These are phyloP conservation scores for Colletotrichum ledebouriae DNA, from an alignment of 2,329 filamentous ascomycete genomes.

Conservation along the genomic window DNA sequence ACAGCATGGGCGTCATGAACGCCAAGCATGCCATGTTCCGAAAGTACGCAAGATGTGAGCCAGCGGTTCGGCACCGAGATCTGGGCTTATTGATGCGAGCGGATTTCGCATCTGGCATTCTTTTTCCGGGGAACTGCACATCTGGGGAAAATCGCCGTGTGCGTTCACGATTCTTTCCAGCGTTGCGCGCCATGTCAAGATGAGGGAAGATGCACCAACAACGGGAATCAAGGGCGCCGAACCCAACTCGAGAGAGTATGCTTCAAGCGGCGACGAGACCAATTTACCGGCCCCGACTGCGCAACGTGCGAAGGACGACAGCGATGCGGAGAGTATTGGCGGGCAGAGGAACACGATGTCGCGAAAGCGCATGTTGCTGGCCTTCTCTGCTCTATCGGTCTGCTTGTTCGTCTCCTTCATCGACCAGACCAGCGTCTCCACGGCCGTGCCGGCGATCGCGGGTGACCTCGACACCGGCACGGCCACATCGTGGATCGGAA, in stretches of 20 bases:
- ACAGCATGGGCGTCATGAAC: conserved; percentile 29
- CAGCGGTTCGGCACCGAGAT: conserved; percentile 34
- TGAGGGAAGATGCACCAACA: conserved; percentile 24
- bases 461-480: conserved; percentile 49
- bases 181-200: conserved; percentile 9
- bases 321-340: conserved; percentile 46
- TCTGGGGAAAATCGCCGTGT: neutral
- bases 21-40: neutral
- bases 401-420: conserved; percentile 53
- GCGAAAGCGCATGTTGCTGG: conserved; percentile 49
- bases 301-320: conserved; percentile 23
- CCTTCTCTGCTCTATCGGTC: conserved; percentile 48
- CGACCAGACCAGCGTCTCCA: conserved; percentile 54
- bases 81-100: neutral
- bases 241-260: neutral
- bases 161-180: neutral
- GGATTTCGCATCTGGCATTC: neutral
- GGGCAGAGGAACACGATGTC: conserved; percentile 53
- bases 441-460: conserved; percentile 54
- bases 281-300: neutral
- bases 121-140: neutral
- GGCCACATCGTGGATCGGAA: conserved; percentile 53
- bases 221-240: neutral
- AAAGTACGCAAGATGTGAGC: conserved; percentile 15
- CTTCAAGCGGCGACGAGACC: conserved; percentile 26